Base-by-base conservation (phyloP, 768 basidiomycete genomes). In the Panaeolus cyanescens region DNA sequence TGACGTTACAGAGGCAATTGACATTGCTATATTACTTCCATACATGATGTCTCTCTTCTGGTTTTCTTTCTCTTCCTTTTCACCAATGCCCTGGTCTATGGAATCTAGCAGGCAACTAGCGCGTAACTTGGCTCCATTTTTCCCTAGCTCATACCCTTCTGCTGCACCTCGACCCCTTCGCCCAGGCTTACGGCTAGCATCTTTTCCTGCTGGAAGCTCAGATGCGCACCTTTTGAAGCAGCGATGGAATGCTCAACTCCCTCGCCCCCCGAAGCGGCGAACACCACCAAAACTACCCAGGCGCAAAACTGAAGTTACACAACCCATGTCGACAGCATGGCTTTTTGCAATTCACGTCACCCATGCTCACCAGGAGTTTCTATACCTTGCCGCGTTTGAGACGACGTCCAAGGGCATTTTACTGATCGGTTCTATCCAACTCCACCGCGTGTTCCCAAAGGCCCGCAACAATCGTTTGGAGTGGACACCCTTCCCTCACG, bases 341-440 rank as follows among this genome's bases (percentile, higher is more conserved):
- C 45, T 50, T 28, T 25, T 50, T n/a, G 45, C 45, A 28, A 50
- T 50, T 13, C 45, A 50, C 30, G 30, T 50, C 25, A 50, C 45
- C 45, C 45, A 50, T 50, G 22, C 25, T 50, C 45, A 28, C 12
- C 45, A 28, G 25, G 45, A 50, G 30, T 50, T 50, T 15, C 15
- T 50, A 50, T 50, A 50, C 45, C 45, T 50, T 28, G 45, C 45
- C 25, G 45, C 45, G 25, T 50, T 50, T 50, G 45, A 50, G 45
- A 50, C 45, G 10, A 50, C 45, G 7, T 28, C 45, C 45, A 50
- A 50, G 9, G 45, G 45, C 25, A 28, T 50, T 13, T 30, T 50
- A 50, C 45, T 50, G 45, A 50, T 50, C 45, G 45, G 45, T 28
- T 50, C 45, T 28, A 50, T 50, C 30, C 45, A 28, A 50, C 25